Evolutionary conservation across 768 basidiomycete species (phyloP).

Genomic region (Russula sp.): DNA sequence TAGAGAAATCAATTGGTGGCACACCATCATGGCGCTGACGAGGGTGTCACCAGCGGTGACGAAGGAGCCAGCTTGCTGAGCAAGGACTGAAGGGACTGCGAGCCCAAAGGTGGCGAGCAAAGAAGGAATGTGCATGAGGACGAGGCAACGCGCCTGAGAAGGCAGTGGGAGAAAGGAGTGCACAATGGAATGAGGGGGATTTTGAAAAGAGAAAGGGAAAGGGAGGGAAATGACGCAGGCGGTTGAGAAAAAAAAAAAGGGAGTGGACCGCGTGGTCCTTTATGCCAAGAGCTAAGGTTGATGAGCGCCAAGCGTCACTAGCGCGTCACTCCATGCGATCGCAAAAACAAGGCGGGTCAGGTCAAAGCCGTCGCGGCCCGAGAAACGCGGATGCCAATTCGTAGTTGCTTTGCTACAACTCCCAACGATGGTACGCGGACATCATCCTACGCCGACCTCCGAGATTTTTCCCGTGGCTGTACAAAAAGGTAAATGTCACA

Average conservation of each 20-base stretch:
- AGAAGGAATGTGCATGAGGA: neutral
- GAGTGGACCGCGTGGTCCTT: neutral
- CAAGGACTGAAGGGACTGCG: neutral
- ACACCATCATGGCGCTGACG: constrained; percentile 7
- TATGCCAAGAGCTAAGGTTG: neutral
- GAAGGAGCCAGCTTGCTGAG: constrained; percentile 2
- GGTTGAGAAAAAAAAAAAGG: neutral
- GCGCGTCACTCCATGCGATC: too few relatives aligned
- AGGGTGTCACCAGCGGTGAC: neutral
- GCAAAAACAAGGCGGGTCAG: too few relatives aligned
- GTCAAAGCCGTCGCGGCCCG: too few relatives aligned
- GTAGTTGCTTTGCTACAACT: too few relatives aligned
- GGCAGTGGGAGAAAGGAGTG: neutral
- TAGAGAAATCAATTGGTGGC: neutral
- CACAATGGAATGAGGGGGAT: neutral
- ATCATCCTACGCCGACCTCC: too few relatives aligned
- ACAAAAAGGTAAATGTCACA: too few relatives aligned
- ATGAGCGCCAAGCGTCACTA: neutral
- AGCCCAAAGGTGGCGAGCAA: neutral
- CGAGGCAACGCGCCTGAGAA: neutral
- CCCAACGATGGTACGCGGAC: too few relatives aligned
- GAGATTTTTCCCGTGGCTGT: too few relatives aligned
- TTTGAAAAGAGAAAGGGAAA: neutral
- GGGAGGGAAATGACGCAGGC: neutral
- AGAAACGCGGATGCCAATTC: too few relatives aligned